phyloP scores from a whole-genome alignment of 2,329 filamentous ascomycete genomes.

The Paecilomyces niveus region DNA sequence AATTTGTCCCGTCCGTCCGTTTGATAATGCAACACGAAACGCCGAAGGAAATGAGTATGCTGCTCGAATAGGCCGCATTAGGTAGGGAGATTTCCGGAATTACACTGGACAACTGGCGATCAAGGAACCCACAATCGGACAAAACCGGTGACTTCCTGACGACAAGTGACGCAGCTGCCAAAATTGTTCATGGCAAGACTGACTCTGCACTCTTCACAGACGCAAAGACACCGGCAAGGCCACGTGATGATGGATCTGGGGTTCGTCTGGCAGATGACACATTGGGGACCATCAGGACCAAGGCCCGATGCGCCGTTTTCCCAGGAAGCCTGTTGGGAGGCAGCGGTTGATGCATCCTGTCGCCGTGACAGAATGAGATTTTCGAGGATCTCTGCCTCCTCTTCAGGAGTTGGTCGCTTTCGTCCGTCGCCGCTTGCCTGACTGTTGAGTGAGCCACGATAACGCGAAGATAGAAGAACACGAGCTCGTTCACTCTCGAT shows the following conservation, averaged over 20 bases:
- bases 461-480: slow-evolving; percentile 51
- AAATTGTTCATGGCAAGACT: slow-evolving; percentile 96
- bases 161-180: slow-evolving; percentile 90
- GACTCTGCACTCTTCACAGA: slow-evolving; percentile 92
- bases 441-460: slow-evolving; percentile 19
- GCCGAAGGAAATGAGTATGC: neutral
- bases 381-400: slow-evolving; percentile 54
- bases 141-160: slow-evolving; percentile 81
- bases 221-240: slow-evolving; percentile 89
- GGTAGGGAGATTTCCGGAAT: neutral
- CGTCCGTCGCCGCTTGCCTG: slow-evolving; percentile 11
- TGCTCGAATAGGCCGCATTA: too few relatives aligned
- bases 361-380: slow-evolving; percentile 51
- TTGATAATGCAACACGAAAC: neutral
- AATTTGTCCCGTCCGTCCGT: neutral
- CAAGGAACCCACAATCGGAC: slow-evolving; percentile 81
- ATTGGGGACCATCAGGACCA: slow-evolving; percentile 70
- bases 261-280: slow-evolving; percentile 86
- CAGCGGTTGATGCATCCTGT: slow-evolving; percentile 18
- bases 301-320: slow-evolving; percentile 65
- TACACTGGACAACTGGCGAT: neutral
- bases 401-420: slow-evolving; percentile 37
- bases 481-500: slow-evolving; percentile 63
- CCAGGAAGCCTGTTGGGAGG: slow-evolving; percentile 45
- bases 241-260: slow-evolving; percentile 86